Percentiles rank a stretch among this genome's conserved stretches.
These are phyloP conservation scores for Carex scoparia DNA, from an alignment of 176 grass and related monocot species.

Conservation along the genomic window DNA sequence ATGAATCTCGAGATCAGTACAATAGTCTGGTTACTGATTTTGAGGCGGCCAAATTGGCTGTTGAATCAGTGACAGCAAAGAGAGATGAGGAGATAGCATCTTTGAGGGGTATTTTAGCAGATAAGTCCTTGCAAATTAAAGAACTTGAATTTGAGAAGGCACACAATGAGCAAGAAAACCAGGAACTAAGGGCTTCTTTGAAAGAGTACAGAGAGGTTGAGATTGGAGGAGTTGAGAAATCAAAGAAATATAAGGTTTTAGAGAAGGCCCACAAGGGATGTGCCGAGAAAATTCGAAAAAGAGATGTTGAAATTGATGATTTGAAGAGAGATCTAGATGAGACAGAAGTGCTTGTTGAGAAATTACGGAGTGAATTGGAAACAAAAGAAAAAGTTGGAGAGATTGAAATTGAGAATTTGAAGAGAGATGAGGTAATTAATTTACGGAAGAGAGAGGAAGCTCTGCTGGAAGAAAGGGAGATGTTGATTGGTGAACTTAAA, in stretches of 20 bases:
- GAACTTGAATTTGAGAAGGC: conserved; percentile 58
- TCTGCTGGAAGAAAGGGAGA: conserved; percentile 31
- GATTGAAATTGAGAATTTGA: conserved; percentile 45
- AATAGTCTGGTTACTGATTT: conserved; percentile 53
- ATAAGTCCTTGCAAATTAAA: conserved; percentile 57
- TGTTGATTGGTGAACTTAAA: conserved; percentile 39
- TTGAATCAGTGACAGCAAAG: conserved; percentile 42
- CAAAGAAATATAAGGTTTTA: conserved; percentile 56
- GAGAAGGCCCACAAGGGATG: conserved; percentile 59
- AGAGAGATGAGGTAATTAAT: conserved; percentile 22
- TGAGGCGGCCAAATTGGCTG: conserved; percentile 53
- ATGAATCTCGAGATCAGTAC: conserved; percentile 39
- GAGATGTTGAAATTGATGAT: conserved; percentile 54
- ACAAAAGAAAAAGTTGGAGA: conserved; percentile 33
- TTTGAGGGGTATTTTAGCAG: conserved; percentile 64
- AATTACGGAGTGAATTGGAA: conserved; percentile 50
- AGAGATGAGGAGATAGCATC: conserved; percentile 60
- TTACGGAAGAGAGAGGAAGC: conserved; percentile 20
- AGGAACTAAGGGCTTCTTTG: conserved; percentile 41
- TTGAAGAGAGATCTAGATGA: conserved; percentile 53
- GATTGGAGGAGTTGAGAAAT: conserved; percentile 43
- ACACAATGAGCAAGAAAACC: conserved; percentile 57
- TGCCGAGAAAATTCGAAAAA: conserved; percentile 50
- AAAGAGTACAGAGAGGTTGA: conserved; percentile 72
- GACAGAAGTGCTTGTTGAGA: conserved; percentile 25